phyloP scores from a whole-genome alignment of 1,284 basidiomycete genomes.

The Cryptococcus deneoformans region DNA sequence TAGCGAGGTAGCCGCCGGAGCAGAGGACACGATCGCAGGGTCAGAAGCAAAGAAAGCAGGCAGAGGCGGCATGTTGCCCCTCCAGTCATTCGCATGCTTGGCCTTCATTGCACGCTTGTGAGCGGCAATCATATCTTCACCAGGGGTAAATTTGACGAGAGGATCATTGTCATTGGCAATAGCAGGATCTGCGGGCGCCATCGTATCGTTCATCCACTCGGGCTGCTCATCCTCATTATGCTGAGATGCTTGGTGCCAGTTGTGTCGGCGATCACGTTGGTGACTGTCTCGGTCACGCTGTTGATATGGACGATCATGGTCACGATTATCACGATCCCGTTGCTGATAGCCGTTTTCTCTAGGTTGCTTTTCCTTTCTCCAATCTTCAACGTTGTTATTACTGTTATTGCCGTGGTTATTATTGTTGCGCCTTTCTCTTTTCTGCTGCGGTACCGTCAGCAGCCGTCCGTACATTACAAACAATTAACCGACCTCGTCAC shows the following conservation, averaged over 20 bases:
- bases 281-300: background rate
- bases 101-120: conserved; percentile 40
- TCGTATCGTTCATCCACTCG: conserved; percentile 44
- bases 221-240: conserved; percentile 39
- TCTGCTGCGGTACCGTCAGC: conserved; percentile 1
- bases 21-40: conserved; percentile 13
- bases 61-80: conserved; percentile 6
- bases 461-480: background rate
- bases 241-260: background rate
- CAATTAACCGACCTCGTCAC: conserved; percentile 19
- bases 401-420: background rate
- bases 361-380: conserved; percentile 2
- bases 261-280: conserved; percentile 4
- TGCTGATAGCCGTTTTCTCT: background rate
- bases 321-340: conserved; percentile 1
- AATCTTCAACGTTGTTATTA: conserved; percentile 8
- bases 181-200: conserved; percentile 25
- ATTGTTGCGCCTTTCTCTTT: conserved; percentile 8
- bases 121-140: conserved; percentile 45
- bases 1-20: conserved; percentile 4
- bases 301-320: background rate
- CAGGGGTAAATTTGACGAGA: conserved; percentile 36
- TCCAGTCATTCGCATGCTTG: conserved; percentile 14
- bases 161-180: conserved; percentile 23
- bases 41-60: conserved; percentile 25